These are phyloP conservation scores for Cutaneotrichosporon mucoides DNA, from an alignment of 1,284 basidiomycete species.

Conservation along the genomic window DNA sequence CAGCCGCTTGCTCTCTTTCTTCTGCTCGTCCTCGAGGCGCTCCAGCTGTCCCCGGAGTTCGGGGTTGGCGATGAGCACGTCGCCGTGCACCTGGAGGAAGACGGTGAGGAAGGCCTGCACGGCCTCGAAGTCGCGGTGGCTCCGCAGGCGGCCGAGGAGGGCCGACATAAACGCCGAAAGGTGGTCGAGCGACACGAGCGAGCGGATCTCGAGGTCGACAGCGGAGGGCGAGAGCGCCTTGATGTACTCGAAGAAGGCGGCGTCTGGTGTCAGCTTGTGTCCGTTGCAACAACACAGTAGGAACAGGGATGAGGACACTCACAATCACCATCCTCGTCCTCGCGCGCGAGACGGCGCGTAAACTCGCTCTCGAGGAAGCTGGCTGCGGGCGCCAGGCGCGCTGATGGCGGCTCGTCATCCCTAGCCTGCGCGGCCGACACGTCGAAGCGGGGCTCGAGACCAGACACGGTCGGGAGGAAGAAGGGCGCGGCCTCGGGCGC, in stretches of 20 bases:
- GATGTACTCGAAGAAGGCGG: slow-evolving; percentile 75
- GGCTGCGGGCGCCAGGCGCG: slow-evolving; percentile 56
- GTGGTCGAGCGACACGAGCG: slow-evolving; percentile 60
- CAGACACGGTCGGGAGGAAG: slow-evolving; percentile 87
- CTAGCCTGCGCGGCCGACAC: slow-evolving; percentile 49
- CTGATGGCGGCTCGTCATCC: slow-evolving; percentile 52
- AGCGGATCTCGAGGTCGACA: slow-evolving; percentile 84
- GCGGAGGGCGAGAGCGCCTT: slow-evolving; percentile 86
- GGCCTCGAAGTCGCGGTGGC: slow-evolving; percentile 89
- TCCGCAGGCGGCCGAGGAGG: slow-evolving; percentile 66
- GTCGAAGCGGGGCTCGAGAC: slow-evolving; percentile 74
- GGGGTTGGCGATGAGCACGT: slow-evolving; percentile 64
- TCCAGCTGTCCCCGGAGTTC: slow-evolving; percentile 62
- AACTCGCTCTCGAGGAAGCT: slow-evolving; percentile 69
- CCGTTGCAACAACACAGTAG: too few relatives aligned
- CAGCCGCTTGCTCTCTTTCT: slow-evolving; percentile 66
- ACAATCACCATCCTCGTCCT: slow-evolving; percentile 65
- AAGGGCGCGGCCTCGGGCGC: slow-evolving; percentile 93
- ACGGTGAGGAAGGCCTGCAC: slow-evolving; percentile 85
- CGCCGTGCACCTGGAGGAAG: slow-evolving; percentile 79
- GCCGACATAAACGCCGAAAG: slow-evolving; percentile 70
- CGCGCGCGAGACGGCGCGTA: slow-evolving; percentile 60
- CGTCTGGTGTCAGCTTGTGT: slow-evolving; percentile 55
- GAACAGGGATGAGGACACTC: slow-evolving; percentile 44
- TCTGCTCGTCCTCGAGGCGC: slow-evolving; percentile 60